These are phyloP conservation scores for Phytophthora nicotianae DNA, from an alignment of 352 stramenopile genomes.

Conservation along the genomic window DNA sequence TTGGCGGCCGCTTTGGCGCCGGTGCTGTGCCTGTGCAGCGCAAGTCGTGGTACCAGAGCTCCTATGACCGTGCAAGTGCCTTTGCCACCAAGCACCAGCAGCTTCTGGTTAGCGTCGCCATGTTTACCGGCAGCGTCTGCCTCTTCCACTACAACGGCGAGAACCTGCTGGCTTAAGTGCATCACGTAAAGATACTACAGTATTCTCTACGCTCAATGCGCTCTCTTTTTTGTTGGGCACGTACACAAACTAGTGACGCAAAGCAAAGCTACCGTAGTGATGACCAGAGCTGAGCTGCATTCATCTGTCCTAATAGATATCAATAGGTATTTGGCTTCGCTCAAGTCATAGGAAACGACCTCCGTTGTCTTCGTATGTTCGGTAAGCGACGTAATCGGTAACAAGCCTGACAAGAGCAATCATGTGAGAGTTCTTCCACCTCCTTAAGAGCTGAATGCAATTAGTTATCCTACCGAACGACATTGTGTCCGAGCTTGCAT, in stretches of 20 bases:
- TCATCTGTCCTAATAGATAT: constrained; percentile 42
- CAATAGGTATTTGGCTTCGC: constrained; percentile 26
- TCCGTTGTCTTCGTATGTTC: constrained; percentile 53
- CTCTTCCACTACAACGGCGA: constrained; percentile 87
- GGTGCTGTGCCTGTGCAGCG: constrained; percentile 38
- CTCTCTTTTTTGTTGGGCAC: constrained; percentile 17
- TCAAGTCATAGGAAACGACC: constrained; percentile 36
- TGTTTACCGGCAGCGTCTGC: constrained; percentile 76
- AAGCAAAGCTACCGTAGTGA: constrained; percentile 5
- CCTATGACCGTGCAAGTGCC: constrained; percentile 61
- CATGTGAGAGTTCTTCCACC: background rate
- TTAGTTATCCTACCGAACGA: constrained; percentile 43
- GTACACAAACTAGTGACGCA: constrained; percentile 13
- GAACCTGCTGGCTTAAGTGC: constrained; percentile 66
- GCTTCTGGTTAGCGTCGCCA: constrained; percentile 69
- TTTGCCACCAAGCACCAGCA: constrained; percentile 81
- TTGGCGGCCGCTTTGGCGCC: constrained; percentile 57
- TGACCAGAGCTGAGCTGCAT: constrained; percentile 9
- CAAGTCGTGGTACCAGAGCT: constrained; percentile 73
- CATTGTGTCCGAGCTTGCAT: constrained; percentile 53
- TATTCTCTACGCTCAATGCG: constrained; percentile 20
- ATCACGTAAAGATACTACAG: constrained; percentile 4
- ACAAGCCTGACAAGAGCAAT: constrained; percentile 38
- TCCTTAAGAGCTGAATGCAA: background rate
- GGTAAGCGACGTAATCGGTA: constrained; percentile 65